Conservation (phyloP, 352 stramenopile genomes). For the Phytopythium litorale region DNA sequence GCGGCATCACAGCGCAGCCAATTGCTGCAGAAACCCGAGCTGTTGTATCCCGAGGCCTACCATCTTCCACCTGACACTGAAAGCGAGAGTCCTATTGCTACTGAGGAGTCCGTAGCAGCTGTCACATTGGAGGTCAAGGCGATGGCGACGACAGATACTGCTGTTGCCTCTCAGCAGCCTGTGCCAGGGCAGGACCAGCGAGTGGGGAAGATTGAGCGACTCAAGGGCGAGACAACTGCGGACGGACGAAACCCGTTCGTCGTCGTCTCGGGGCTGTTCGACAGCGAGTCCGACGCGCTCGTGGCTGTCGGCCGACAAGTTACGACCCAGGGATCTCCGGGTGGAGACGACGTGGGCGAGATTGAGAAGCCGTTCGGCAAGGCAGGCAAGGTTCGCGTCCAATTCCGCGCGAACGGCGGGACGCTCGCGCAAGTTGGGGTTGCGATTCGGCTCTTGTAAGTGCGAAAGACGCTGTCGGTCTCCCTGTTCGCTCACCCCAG, state of each 20-base stretch:
- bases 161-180: not conserved
- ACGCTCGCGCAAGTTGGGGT: conserved; percentile 47
- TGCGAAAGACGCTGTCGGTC: not conserved
- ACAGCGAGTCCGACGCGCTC: conserved; percentile 36
- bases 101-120: not conserved
- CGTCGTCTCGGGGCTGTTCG: conserved; percentile 57
- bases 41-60: conserved; percentile 51
- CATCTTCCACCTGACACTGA: conserved; percentile 1
- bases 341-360: conserved; percentile 23
- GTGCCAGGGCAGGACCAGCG: not conserved
- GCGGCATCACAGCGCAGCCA: conserved; percentile 7
- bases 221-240: conserved; percentile 64
- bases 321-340: conserved; percentile 6
- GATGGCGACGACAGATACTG: not conserved
- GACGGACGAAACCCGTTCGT: conserved; percentile 63
- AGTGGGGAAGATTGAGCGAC: conserved; percentile 43
- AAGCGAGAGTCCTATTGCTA: too few species aligned
- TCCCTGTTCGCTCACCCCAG: conserved; percentile 15
- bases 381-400: conserved; percentile 65
- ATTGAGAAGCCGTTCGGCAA: conserved; percentile 79
- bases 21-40: conserved; percentile 35
- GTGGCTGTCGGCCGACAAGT: conserved; percentile 23
- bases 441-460: conserved; percentile 23
- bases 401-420: conserved; percentile 36
- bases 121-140: not conserved